Percentiles rank a stretch among this genome's conserved stretches.
phyloP scores from a whole-genome alignment of 202 grass and related monocot species.

The Hordeum pubiflorum region DNA sequence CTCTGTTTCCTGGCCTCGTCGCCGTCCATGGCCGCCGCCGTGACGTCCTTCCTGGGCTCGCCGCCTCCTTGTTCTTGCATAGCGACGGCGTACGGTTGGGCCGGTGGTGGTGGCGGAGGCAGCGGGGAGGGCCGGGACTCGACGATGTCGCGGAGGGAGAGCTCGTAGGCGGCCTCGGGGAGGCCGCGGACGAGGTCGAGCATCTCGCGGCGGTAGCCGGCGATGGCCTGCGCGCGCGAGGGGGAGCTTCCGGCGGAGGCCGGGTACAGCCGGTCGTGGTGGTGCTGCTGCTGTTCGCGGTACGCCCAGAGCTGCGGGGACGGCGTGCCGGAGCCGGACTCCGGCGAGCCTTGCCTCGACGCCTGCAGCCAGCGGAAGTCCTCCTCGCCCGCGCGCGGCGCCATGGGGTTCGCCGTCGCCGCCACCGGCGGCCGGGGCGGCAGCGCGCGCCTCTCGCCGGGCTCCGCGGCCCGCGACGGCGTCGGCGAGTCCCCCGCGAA shows the following conservation, averaged over 20 bases:
- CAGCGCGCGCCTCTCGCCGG: background rate
- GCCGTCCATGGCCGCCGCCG: background rate
- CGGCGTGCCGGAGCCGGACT: slow-evolving; percentile 40
- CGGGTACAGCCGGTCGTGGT: slow-evolving; percentile 9
- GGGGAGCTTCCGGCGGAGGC: slow-evolving; percentile 13
- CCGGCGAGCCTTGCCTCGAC: slow-evolving; percentile 26
- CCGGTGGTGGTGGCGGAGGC: background rate
- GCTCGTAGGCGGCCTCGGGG: slow-evolving; percentile 66
- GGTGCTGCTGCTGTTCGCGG: background rate
- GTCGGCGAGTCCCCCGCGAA: slow-evolving; percentile 33
- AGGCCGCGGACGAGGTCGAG: slow-evolving; percentile 65
- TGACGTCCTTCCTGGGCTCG: background rate
- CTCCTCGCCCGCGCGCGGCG: slow-evolving; percentile 20
- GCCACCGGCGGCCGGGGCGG: background rate
- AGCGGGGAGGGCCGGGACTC: background rate
- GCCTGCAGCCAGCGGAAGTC: slow-evolving; percentile 41
- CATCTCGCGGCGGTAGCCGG: slow-evolving; percentile 76
- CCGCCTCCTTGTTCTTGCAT: background rate
- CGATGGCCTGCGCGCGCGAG: slow-evolving; percentile 50
- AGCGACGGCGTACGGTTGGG: background rate
- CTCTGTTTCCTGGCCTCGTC: slow-evolving; percentile 19
- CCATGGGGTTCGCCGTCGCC: background rate
- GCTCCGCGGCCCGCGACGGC: background rate
- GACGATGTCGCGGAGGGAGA: slow-evolving; percentile 84
- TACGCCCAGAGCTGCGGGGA: slow-evolving; percentile 36